Base-by-base conservation (phyloP, 352 stramenopile genomes). In the Plasmopara halstedii region DNA sequence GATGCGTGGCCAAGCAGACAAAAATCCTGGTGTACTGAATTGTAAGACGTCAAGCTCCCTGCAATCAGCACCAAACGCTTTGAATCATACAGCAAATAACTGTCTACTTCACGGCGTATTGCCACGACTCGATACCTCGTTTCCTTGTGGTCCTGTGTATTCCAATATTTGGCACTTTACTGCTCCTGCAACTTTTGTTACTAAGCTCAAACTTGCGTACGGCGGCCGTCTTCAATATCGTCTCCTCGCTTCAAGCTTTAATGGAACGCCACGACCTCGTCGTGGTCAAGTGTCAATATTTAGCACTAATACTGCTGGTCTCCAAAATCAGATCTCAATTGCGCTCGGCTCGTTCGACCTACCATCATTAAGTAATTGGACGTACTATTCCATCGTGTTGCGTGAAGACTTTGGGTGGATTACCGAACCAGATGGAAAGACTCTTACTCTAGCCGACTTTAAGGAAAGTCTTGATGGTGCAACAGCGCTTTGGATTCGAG, bases 361-460 rank as follows among this genome's bases (percentile, higher is more conserved):
- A 14, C 77, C 74, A 0, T 48, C 17, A 1, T 33, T 48, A 0
- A 65, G 50, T n/a, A 21, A 35, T 3, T 89, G 77, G 77, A 83
- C 72, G 2, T 69, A 63, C 36, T 85, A 87, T 50, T 82, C 70
- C 6, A 66, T 68, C 0, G 50, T 89, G 3, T 50, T 89, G 13
- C 72, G 77, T 1, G 74, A 89, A 56, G 77, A 89, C 56, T 89
- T 87, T 46, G 77, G 67, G 0, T 89, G 74, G 77, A 71, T 89
- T 42, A 50, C 56, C 3, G 77, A 89, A 35, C 77, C 77, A 0
- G 44, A 48, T 2, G 77, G 74, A 4, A 26, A 27, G 5, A 7
- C 58, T 13, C n/a, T 80, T 2, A 43, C 58, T 31, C 39, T 53
- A 0, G 41, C 19, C 0, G 47, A 64, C 17, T 82, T 87, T 23